Percentiles rank a stretch among this genome's conserved stretches.
Conservation (phyloP, 176 grass and related monocot species). For the Musa beccarii region DNA sequence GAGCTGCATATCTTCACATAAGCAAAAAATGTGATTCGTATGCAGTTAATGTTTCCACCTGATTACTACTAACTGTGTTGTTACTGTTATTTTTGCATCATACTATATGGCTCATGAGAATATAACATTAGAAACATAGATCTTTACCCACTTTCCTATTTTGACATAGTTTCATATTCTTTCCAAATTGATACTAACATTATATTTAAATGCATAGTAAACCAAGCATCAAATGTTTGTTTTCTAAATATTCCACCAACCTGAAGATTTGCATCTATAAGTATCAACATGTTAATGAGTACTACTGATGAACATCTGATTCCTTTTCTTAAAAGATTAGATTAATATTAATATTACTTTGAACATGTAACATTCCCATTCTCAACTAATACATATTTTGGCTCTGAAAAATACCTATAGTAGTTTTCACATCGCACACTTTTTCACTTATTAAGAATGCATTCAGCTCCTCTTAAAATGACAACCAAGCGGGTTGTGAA, state of each 20-base stretch:
- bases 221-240: not conserved
- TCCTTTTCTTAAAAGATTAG: not conserved
- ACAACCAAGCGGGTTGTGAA: constrained; percentile 37
- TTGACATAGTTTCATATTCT: not conserved
- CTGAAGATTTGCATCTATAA: not conserved
- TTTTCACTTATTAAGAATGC: not conserved
- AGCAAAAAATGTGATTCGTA: too few relatives aligned
- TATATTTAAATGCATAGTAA: not conserved
- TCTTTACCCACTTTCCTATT: not conserved
- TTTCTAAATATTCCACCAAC: not conserved
- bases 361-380: not conserved
- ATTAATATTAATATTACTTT: not conserved
- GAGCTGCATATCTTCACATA: too few relatives aligned
- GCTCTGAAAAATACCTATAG: not conserved
- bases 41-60: too few relatives aligned
- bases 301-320: not conserved
- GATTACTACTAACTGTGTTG: too few relatives aligned
- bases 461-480: constrained; percentile 18
- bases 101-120: too few relatives aligned
- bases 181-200: not conserved
- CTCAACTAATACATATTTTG: not conserved
- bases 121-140: not conserved
- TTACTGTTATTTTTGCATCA: too few relatives aligned
- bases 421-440: not conserved
- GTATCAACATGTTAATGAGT: not conserved